These are phyloP conservation scores for Polygonum aviculare DNA, from an alignment of 148 eudicot genomes.

Conservation along the genomic window DNA sequence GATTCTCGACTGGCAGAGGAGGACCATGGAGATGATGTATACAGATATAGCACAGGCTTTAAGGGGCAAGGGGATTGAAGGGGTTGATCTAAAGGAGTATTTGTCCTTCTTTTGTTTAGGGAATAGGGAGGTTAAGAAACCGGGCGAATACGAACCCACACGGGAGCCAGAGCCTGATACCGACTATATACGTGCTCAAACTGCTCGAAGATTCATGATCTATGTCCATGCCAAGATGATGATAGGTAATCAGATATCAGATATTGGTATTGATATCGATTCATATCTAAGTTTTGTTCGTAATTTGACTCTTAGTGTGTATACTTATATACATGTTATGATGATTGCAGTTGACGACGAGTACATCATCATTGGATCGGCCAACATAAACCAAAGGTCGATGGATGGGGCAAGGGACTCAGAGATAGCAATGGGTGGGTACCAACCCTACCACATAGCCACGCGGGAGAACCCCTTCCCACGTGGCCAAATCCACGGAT, in stretches of 20 bases:
- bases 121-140: slow-evolving; percentile 31
- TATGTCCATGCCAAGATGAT: slow-evolving; percentile 54
- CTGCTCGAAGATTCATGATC: slow-evolving; percentile 38
- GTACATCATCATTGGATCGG: slow-evolving; percentile 76
- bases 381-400: slow-evolving; percentile 79
- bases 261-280: too few relatives aligned
- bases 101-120: slow-evolving; percentile 43
- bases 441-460: slow-evolving; percentile 59
- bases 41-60: slow-evolving; percentile 36
- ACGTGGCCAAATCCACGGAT: slow-evolving; percentile 49
- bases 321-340: neutral
- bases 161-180: slow-evolving; percentile 31
- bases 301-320: too few relatives aligned
- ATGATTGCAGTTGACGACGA: slow-evolving; percentile 64
- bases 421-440: slow-evolving; percentile 86
- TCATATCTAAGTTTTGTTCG: too few relatives aligned
- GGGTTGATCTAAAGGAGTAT: slow-evolving; percentile 32
- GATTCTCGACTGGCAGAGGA: slow-evolving; percentile 47
- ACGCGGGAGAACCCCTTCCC: slow-evolving; percentile 6
- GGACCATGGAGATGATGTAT: slow-evolving; percentile 57
- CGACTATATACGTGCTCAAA: slow-evolving; percentile 33
- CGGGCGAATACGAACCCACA: slow-evolving; percentile 33
- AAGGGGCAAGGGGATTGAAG: slow-evolving; percentile 27
- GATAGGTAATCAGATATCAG: slow-evolving; percentile 29
- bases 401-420: slow-evolving; percentile 76